These are phyloP conservation scores for Penicillium crystallinum DNA, from an alignment of 495 filamentous ascomycete species.

Conservation along the genomic window DNA sequence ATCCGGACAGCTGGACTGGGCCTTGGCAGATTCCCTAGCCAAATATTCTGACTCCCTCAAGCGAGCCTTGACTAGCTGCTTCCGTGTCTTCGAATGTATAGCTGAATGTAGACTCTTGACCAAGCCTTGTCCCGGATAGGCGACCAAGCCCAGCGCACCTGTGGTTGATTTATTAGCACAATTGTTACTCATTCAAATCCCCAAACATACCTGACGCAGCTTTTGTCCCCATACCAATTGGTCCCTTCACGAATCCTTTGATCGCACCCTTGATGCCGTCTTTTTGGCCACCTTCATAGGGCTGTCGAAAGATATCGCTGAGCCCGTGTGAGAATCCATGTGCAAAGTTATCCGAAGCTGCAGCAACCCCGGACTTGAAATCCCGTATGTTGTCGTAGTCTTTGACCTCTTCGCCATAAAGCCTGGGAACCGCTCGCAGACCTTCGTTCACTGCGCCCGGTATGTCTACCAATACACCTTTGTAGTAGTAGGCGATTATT, in stretches of 20 bases:
- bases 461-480: constrained; percentile 55
- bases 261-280: constrained; percentile 56
- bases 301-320: constrained; percentile 63
- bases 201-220: constrained; percentile 28
- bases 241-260: constrained; percentile 67
- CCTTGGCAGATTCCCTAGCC: constrained; percentile 4
- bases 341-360: constrained; percentile 52
- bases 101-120: constrained; percentile 10
- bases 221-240: constrained; percentile 70
- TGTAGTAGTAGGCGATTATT: constrained; percentile 27
- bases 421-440: constrained; percentile 75
- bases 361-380: constrained; percentile 32
- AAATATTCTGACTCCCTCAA: constrained; percentile 5
- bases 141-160: constrained; percentile 11
- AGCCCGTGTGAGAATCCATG: constrained; percentile 71
- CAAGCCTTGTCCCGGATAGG: constrained; percentile 12
- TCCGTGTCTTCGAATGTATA: constrained; percentile 10
- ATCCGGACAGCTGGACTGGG: neutral
- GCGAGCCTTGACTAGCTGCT: constrained; percentile 3
- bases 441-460: constrained; percentile 71
- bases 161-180: neutral
- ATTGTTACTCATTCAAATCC: neutral
- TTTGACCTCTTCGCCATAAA: constrained; percentile 60
- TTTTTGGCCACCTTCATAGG: constrained; percentile 55
- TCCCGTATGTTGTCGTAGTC: constrained; percentile 29